phyloP scores from a whole-genome alignment of 2,329 filamentous ascomycete species.

The Bipolaris zeicola region DNA sequence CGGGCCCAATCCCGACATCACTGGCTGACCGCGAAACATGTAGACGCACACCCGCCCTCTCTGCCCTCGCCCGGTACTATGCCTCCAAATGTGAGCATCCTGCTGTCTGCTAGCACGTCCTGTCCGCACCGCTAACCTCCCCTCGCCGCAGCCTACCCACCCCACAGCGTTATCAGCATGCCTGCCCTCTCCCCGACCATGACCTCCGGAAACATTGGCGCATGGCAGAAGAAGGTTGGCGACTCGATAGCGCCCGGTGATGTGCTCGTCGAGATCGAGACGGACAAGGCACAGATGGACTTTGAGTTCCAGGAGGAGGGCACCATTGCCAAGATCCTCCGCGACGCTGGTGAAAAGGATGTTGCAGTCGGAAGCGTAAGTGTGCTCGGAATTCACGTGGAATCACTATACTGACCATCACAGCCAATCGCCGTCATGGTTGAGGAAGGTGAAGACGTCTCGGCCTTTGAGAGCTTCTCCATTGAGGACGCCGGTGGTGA shows the following conservation, averaged over 20 bases:
- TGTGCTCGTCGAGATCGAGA: constrained; percentile 97
- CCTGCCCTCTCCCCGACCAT: constrained; percentile 97
- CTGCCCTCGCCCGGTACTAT: constrained; percentile 69
- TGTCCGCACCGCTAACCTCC: constrained; percentile 38
- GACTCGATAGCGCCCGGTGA: constrained; percentile 88
- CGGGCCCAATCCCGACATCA: constrained; percentile 3
- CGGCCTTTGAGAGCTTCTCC: constrained; percentile 87
- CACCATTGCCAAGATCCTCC: constrained; percentile 90
- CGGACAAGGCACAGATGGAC: constrained; percentile 99
- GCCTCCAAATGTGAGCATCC: constrained; percentile 67
- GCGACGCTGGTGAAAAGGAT: constrained; percentile 92
- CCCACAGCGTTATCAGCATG: constrained; percentile 96
- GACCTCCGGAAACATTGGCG: constrained; percentile 93
- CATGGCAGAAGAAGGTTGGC: constrained; percentile 97
- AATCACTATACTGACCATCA: constrained; percentile 30
- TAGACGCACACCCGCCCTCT: constrained; percentile 58
- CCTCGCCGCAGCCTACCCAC: constrained; percentile 76
- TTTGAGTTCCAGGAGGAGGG: constrained; percentile 99
- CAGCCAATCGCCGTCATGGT: constrained; percentile 96
- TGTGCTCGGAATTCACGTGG: constrained; percentile 1
- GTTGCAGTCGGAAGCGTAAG: constrained; percentile 88
- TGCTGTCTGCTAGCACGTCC: background rate
- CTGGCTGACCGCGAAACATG: constrained; percentile 36
- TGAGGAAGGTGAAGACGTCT: constrained; percentile 85
- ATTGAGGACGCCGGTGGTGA: constrained; percentile 90